Evolutionary conservation across 495 filamentous ascomycete species (phyloP).

Genomic region (Rhizodiscina lignyota): DNA sequence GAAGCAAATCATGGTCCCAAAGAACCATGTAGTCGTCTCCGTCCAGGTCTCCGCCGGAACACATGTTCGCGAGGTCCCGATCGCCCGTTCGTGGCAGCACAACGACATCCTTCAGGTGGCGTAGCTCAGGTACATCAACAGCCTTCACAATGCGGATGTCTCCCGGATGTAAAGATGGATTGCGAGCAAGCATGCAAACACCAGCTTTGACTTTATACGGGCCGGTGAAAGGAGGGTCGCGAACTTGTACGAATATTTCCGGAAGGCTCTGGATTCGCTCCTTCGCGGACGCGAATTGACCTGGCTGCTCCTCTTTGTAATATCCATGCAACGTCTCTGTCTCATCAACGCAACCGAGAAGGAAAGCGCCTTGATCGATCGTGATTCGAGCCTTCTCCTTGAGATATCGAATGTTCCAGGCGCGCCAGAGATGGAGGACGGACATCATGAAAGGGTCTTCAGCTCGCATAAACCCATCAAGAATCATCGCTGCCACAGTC

Average conservation of each 20-base stretch:
- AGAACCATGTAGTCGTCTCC: slow-evolving; percentile 92
- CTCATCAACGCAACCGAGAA: slow-evolving; percentile 85
- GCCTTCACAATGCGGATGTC: slow-evolving; percentile 81
- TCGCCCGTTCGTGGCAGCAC: slow-evolving; percentile 78
- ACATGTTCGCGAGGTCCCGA: slow-evolving; percentile 77
- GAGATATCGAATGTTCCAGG: slow-evolving; percentile 31
- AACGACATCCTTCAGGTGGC: slow-evolving; percentile 66
- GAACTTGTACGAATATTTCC: slow-evolving; percentile 78
- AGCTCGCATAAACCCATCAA: slow-evolving; percentile 57
- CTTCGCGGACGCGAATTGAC: slow-evolving; percentile 4
- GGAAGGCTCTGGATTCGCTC: slow-evolving; percentile 37
- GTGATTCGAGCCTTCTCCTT: slow-evolving; percentile 86
- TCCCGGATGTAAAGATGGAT: slow-evolving; percentile 87
- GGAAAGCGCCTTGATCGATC: slow-evolving; percentile 66
- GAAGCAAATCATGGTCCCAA: slow-evolving; percentile 71
- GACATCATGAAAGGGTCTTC: slow-evolving; percentile 73
- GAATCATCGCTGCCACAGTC: slow-evolving; percentile 54
- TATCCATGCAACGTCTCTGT: slow-evolving; percentile 58
- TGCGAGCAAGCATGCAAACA: slow-evolving; percentile 71
- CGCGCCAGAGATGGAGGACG: slow-evolving; percentile 25
- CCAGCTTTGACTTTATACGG: slow-evolving; percentile 54
- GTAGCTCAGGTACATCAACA: slow-evolving; percentile 54
- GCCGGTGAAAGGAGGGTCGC: slow-evolving; percentile 29
- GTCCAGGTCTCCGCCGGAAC: slow-evolving; percentile 89
- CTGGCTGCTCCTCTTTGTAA: slow-evolving; percentile 20